A percentile compares a stretch with the other conserved stretches of the same genome.
phyloP scores from a whole-genome alignment of 345 rosid species.

The Hypericum perforatum region DNA sequence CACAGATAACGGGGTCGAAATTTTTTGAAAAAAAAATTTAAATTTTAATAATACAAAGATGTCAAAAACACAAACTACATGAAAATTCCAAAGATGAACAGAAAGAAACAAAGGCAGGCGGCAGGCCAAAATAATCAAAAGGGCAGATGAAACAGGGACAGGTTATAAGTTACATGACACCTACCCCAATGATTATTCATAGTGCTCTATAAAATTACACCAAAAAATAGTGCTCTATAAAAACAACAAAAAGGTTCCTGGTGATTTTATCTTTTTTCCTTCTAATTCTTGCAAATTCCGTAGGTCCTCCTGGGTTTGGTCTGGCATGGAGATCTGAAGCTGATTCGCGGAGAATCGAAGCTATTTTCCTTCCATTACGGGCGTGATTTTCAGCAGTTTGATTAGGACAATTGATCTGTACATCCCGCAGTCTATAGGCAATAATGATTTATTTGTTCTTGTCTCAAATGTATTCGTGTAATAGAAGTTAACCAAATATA shows the following conservation, averaged over 20 bases:
- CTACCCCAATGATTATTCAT: conserved; percentile 33
- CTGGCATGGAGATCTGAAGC: conserved; percentile 2
- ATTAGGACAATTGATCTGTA: conserved; percentile 22
- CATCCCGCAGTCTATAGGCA: conserved; percentile 1
- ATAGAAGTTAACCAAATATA: too few species aligned
- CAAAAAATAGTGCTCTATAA: conserved; percentile 21
- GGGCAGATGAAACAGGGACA: conserved; percentile 13
- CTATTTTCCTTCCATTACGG: conserved; percentile 11
- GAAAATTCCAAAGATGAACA: neutral
- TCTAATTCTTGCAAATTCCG: neutral
- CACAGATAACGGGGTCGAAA: neutral
- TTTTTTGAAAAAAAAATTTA: too few species aligned
- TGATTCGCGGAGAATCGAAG: conserved; percentile 14
- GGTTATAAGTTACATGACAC: conserved; percentile 20
- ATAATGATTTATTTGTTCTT: too few species aligned
- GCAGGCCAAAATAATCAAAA: neutral
- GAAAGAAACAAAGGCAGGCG: neutral
- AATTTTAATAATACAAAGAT: neutral
- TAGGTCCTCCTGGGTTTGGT: conserved; percentile 2
- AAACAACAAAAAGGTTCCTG: conserved; percentile 10
- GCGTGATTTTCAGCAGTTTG: conserved; percentile 23
- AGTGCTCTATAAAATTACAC: conserved; percentile 25
- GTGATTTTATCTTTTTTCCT: conserved; percentile 1
- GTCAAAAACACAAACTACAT: conserved; percentile 1
- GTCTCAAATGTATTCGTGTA: too few species aligned